Evolutionary conservation across 2,329 filamentous ascomycete species (phyloP), one percentile per base, ranked within the genome.

Genomic region (Zalaria obscura): DNA sequence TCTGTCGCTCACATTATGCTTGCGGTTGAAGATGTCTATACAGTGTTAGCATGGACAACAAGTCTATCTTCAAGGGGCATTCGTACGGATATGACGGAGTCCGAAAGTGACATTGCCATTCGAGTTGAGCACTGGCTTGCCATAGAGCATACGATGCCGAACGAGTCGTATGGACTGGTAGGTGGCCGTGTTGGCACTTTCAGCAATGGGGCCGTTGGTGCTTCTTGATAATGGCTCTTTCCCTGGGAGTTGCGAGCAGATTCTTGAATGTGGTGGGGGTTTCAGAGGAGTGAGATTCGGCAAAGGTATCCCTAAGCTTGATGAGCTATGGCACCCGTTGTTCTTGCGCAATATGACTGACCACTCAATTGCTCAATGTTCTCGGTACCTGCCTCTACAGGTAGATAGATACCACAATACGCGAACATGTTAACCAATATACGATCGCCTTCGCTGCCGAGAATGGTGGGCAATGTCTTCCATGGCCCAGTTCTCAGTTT

Each of bases 81-180:
- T 65, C 80, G 55, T 70, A 93, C 84, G 88, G 42, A 85, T 85
- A 57, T 84, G 83, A 48, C 78, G 77, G 41, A 93, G 69, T 2
- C 91, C 89, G 56, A 83, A 80, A 11, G 75, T 72, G 5, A 91
- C 72, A 5, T 68, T 61, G 3, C 82, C 80, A 50, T 73, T 74
- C 3, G 75, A 68, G 52, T 81, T 89, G 27, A 88, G 65, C 2
- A 75, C 71, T 18, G 86, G 76, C 50, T 77, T 78, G 25, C 83
- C 81, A 60, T 95, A 96, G 39, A 96, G 70, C 68, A 95, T 93
- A 18, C 86, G 77, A 54, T 76, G 86, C 45, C 88, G 78, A 37
- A 88, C 75, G 52, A 98, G 81, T 1, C 68, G 64, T 43, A 96
- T 86, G 10, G 76, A 73, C 34, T 72, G 73, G 6, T 32, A 18